Conservation (phyloP, 495 filamentous ascomycete species). For the Penicillium dipodomyicola region DNA sequence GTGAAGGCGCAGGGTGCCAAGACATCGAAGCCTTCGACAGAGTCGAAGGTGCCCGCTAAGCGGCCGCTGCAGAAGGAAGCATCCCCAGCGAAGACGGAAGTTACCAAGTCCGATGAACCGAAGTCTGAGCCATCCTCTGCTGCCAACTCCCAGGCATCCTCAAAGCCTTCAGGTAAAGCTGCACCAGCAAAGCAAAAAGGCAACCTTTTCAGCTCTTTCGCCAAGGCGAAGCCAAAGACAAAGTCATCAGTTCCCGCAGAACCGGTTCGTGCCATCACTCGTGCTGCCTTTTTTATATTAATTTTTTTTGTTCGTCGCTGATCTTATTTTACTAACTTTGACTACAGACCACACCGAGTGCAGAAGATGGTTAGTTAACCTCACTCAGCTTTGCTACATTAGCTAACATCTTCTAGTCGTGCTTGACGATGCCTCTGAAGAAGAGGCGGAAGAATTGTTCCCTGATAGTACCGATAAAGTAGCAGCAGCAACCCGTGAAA, state of each 20-base stretch:
- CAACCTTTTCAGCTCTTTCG: slow-evolving; percentile 79
- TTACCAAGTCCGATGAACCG: slow-evolving; percentile 29
- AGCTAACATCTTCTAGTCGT: slow-evolving; percentile 27
- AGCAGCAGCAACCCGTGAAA: slow-evolving; percentile 46
- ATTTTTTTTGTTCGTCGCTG: slow-evolving; percentile 11
- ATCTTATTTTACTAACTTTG: slow-evolving; percentile 13
- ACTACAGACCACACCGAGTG: slow-evolving; percentile 27
- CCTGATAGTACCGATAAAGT: slow-evolving; percentile 39
- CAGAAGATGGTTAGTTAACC: slow-evolving; percentile 54
- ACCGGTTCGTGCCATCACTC: slow-evolving; percentile 21
- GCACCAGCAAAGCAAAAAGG: slow-evolving; percentile 58
- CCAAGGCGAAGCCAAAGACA: slow-evolving; percentile 69
- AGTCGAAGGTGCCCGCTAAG: slow-evolving; percentile 37
- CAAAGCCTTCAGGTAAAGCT: slow-evolving; percentile 37
- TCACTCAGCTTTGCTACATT: background rate
- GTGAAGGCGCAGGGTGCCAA: slow-evolving; percentile 17
- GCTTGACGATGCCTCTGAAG: slow-evolving; percentile 66
- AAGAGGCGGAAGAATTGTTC: slow-evolving; percentile 67
- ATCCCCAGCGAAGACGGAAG: slow-evolving; percentile 25
- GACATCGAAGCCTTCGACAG: slow-evolving; percentile 19
- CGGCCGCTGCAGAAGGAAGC: slow-evolving; percentile 31
- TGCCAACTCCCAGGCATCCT: slow-evolving; percentile 28
- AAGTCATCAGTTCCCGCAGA: slow-evolving; percentile 49
- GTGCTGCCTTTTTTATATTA: background rate
- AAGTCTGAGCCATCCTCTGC: slow-evolving; percentile 27